Evolutionary conservation across 176 grass and related monocot genomes (phyloP).

Genomic region (Oryza longistaminata): DNA sequence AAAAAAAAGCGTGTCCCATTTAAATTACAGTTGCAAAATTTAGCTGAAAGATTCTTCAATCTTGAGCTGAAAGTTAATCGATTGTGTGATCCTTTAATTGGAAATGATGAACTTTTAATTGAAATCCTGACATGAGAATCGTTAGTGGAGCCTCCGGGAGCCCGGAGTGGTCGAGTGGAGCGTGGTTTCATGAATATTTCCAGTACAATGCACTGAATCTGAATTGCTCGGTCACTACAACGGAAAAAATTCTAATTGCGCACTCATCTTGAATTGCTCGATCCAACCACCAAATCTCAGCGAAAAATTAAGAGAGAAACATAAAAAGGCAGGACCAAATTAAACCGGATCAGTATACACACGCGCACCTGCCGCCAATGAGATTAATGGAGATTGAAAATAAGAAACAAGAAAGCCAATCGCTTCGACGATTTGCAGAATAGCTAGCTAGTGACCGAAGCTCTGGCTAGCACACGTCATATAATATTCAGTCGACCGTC

Average conservation of each 20-base stretch:
- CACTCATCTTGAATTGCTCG: background rate
- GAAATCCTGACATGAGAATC: too few relatives aligned
- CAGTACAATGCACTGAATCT: background rate
- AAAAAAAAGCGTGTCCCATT: background rate
- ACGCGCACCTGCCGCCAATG: background rate
- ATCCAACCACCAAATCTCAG: background rate
- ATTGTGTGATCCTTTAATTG: too few relatives aligned
- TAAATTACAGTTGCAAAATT: background rate
- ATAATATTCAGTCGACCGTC: background rate
- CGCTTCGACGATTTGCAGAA: slow-evolving; percentile 7
- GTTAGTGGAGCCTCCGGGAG: background rate
- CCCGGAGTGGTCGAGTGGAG: background rate
- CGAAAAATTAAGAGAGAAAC: background rate
- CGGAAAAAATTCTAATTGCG: slow-evolving; percentile 2
- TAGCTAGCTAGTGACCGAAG: background rate
- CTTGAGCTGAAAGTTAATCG: background rate
- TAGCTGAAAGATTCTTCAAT: background rate
- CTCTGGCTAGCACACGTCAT: background rate
- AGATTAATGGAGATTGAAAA: background rate
- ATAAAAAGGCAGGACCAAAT: background rate
- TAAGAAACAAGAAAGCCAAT: background rate
- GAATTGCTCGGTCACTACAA: background rate
- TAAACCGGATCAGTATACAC: background rate
- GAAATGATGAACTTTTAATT: too few relatives aligned
- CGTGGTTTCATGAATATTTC: background rate